Percentiles rank a stretch among this genome's conserved stretches.
Conservation (phyloP, 164 flowering plant genomes). For the Stephania cephalantha region DNA sequence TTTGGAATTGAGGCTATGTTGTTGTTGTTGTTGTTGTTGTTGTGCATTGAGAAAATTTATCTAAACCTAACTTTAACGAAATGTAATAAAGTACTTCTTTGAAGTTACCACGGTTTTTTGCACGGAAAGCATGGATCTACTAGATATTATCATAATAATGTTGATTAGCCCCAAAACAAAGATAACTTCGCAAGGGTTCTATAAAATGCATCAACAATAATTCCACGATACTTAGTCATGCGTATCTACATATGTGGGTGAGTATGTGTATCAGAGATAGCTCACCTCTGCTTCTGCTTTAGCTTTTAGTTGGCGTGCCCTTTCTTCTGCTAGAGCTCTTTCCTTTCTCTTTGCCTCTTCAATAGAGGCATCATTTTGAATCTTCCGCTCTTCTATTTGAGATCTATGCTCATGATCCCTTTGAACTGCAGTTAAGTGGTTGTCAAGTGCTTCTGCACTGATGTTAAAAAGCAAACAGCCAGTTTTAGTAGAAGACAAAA, state of each 20-base stretch:
- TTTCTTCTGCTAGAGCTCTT: slow-evolving; percentile 68
- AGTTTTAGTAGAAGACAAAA: not conserved
- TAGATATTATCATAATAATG: not conserved
- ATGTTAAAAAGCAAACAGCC: slow-evolving; percentile 3
- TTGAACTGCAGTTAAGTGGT: slow-evolving; percentile 73
- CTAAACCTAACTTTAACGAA: not conserved
- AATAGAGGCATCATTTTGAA: slow-evolving; percentile 74
- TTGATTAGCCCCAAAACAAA: not conserved
- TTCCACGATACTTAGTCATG: not conserved
- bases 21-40: too few species aligned
- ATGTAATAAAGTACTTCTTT: not conserved
- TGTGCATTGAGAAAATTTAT: not conserved
- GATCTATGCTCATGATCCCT: slow-evolving; percentile 74
- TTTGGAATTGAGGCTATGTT: too few species aligned
- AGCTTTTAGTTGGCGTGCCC: slow-evolving; percentile 56
- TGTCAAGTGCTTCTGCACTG: slow-evolving; percentile 93
- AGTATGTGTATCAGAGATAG: not conserved
- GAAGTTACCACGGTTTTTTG: not conserved
- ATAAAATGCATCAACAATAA: not conserved
- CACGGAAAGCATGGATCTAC: not conserved
- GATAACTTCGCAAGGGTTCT: not conserved
- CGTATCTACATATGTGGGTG: not conserved
- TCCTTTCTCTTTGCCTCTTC: slow-evolving; percentile 87
- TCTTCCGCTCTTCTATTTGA: slow-evolving; percentile 77
- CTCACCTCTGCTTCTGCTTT: slow-evolving; percentile 71